Conservation (phyloP, 192 early-diverging fungal species). For the Phycomyces nitens region DNA sequence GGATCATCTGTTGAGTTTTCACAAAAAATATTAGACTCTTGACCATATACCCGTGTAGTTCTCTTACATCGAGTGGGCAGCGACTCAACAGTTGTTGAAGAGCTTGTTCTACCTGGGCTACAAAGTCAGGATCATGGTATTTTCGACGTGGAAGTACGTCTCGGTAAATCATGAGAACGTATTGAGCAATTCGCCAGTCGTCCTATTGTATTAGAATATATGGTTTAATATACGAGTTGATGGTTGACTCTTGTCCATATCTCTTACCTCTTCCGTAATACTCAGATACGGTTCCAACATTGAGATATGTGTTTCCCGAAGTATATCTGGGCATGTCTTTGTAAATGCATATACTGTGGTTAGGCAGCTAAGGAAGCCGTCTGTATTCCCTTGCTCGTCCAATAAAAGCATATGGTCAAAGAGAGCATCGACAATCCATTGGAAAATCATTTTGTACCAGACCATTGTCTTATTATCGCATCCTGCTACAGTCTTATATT, state of each 20-base stretch:
- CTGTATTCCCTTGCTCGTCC: slow-evolving; percentile 49
- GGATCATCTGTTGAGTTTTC: slow-evolving; percentile 47
- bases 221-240: not conserved
- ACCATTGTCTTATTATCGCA: slow-evolving; percentile 39
- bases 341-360: slow-evolving; percentile 28
- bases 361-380: slow-evolving; percentile 23
- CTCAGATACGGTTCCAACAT: slow-evolving; percentile 61
- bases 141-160: slow-evolving; percentile 48
- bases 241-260: not conserved
- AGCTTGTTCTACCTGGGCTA: slow-evolving; percentile 56
- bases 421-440: slow-evolving; percentile 70
- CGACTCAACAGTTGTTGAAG: slow-evolving; percentile 51
- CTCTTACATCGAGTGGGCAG: slow-evolving; percentile 17
- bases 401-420: slow-evolving; percentile 66
- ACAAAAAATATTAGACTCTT: not conserved
- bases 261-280: slow-evolving; percentile 13
- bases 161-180: slow-evolving; percentile 51
- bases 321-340: slow-evolving; percentile 27
- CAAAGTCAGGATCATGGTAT: slow-evolving; percentile 52
- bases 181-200: slow-evolving; percentile 41
- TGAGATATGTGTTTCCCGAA: slow-evolving; percentile 36
- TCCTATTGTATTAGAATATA: slow-evolving; percentile 39
- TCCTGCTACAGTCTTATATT: slow-evolving; percentile 34
- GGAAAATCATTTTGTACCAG: slow-evolving; percentile 52
- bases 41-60: not conserved